Conservation (phyloP, 371 early-diverging fungal genomes). For the Homolaphlyctis polyrhiza region DNA sequence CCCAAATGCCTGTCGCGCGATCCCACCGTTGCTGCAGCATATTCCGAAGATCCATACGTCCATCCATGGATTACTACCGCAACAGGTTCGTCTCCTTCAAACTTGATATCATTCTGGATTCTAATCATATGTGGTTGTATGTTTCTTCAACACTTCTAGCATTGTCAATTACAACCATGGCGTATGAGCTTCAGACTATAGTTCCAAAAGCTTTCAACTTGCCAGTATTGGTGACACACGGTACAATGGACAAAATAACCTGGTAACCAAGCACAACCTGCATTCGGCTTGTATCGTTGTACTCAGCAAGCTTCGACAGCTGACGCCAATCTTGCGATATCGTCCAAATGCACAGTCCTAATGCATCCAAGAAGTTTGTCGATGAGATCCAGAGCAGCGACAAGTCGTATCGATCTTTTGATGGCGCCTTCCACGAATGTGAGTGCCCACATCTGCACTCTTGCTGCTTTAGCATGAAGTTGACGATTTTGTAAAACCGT, state of each 20-base stretch:
- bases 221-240: conserved; percentile 20
- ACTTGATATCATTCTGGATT: no score
- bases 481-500: no score
- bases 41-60: conserved; percentile 17
- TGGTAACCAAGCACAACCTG: conserved; percentile 6
- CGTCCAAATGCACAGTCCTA: conserved; percentile 10
- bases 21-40: conserved; percentile 2
- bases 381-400: conserved; percentile 14
- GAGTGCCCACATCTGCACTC: conserved; percentile 1
- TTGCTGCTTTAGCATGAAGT: no score
- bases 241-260: conserved; percentile 18
- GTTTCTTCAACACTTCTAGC: no score
- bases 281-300: no score
- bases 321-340: no score
- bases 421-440: conserved; percentile 23
- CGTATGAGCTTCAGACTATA: conserved; percentile 13
- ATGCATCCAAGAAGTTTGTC: conserved; percentile 15
- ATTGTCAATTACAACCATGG: no score
- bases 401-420: conserved; percentile 17
- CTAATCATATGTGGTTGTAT: no score
- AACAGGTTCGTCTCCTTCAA: not conserved
- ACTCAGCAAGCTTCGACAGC: no score
- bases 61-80: conserved; percentile 14
- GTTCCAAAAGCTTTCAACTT: conserved; percentile 20
- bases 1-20: no score